Conservation (phyloP, 768 basidiomycete genomes). For the Suillus discolor region DNA sequence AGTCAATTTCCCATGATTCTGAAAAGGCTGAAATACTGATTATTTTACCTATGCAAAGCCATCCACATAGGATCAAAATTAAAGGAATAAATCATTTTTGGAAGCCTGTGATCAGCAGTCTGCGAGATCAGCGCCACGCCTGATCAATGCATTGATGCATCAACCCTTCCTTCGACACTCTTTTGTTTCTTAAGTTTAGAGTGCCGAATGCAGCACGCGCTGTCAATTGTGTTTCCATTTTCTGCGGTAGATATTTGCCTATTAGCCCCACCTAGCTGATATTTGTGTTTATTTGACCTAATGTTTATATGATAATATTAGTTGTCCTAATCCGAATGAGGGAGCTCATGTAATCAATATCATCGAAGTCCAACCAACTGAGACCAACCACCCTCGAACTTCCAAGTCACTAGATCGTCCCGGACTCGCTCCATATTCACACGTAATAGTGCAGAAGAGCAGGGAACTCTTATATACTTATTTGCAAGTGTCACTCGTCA, state of each 20-base stretch:
- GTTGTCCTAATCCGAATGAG: neutral
- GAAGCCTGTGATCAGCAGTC: neutral
- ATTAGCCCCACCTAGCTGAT: neutral
- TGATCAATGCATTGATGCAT: neutral
- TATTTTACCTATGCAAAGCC: no score
- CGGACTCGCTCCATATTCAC: neutral
- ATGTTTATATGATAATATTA: neutral
- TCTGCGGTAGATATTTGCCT: neutral
- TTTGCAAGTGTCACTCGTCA: conserved; percentile 58
- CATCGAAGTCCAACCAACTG: neutral
- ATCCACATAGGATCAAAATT: neutral
- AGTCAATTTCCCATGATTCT: no score
- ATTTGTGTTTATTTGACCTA: neutral
- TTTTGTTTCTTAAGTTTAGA: neutral
- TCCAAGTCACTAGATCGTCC: neutral
- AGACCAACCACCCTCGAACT: neutral
- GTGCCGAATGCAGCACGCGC: neutral
- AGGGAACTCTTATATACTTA: conserved; percentile 30
- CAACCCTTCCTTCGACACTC: neutral
- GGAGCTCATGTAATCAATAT: conserved; percentile 3
- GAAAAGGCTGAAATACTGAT: no score
- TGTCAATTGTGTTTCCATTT: neutral
- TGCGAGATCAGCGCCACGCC: neutral
- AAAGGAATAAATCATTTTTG: neutral
- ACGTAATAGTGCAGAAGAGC: neutral